Conservation (phyloP, 345 rosid species). For the Atalantia buxifolia region DNA sequence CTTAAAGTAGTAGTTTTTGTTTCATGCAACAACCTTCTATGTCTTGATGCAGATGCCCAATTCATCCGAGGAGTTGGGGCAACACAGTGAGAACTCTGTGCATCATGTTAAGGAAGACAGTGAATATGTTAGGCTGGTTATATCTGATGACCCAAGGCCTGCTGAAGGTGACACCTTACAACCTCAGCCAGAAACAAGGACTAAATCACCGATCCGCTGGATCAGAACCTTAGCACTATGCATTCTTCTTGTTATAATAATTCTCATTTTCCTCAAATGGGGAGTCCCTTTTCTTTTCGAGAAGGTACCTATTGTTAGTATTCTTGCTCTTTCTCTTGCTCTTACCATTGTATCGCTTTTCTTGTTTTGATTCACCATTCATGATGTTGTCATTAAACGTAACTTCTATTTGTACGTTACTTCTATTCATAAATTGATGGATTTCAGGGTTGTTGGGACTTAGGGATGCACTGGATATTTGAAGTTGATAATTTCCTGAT, state of each 20-base stretch:
- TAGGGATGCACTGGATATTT: neutral
- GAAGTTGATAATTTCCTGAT: neutral
- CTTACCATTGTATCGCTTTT: neutral
- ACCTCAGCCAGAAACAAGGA: constrained; percentile 26
- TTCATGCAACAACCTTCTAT: neutral
- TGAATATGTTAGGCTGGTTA: constrained; percentile 72
- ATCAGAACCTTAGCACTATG: constrained; percentile 40
- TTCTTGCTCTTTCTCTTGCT: no score
- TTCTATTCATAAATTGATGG: neutral
- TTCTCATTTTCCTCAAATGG: constrained; percentile 67
- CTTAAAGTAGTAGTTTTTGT: neutral
- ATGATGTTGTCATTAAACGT: neutral
- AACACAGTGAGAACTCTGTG: constrained; percentile 19
- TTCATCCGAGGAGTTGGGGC: constrained; percentile 30
- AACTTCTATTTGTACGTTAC: neutral
- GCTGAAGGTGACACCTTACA: constrained; percentile 29
- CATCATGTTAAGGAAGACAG: constrained; percentile 46
- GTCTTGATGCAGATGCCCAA: constrained; percentile 31
- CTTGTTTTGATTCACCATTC: neutral
- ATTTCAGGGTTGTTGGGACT: neutral
- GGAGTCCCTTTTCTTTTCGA: constrained; percentile 73
- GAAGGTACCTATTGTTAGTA: constrained; percentile 40
- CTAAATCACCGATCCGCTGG: constrained; percentile 56
- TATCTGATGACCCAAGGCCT: constrained; percentile 38
- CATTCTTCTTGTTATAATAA: constrained; percentile 21